Evolutionary conservation across 1,284 basidiomycete genomes (phyloP).

Genomic region (Xerocomus amazonicus): DNA sequence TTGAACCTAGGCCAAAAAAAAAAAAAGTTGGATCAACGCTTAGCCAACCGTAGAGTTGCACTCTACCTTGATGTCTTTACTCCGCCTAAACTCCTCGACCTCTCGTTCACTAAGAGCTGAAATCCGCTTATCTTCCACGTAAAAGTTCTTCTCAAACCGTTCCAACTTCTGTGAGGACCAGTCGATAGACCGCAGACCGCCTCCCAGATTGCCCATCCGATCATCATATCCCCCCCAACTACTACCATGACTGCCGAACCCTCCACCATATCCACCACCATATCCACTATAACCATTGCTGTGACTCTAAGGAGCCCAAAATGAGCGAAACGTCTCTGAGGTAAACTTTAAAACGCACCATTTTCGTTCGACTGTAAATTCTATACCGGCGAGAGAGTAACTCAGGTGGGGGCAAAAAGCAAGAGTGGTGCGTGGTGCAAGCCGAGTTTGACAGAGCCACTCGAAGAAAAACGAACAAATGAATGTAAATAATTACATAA

Average conservation of each 20-base stretch:
- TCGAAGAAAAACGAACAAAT: conserved; percentile 17
- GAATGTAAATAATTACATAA: conserved; percentile 19
- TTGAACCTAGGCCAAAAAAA: conserved; percentile 65
- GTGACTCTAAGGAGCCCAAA: conserved; percentile 31
- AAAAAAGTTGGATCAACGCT: neutral
- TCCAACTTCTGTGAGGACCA: conserved; percentile 76
- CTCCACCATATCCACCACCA: conserved; percentile 37
- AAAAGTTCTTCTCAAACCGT: conserved; percentile 96
- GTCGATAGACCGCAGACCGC: conserved; percentile 80
- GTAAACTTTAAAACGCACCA: conserved; percentile 15
- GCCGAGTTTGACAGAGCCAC: conserved; percentile 17
- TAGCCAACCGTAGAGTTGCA: neutral
- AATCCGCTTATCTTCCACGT: conserved; percentile 89
- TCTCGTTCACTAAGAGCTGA: conserved; percentile 78
- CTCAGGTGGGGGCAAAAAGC: conserved; percentile 1
- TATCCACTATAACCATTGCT: conserved; percentile 36
- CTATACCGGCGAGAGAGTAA: neutral
- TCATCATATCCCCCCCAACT: conserved; percentile 50
- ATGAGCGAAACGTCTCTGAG: conserved; percentile 4
- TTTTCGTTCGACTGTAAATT: conserved; percentile 15
- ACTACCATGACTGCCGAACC: conserved; percentile 34
- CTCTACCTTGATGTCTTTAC: conserved; percentile 83
- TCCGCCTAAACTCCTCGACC: conserved; percentile 80
- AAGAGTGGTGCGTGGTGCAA: conserved; percentile 27
- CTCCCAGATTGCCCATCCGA: conserved; percentile 66